These are phyloP conservation scores for Cyberlindnera sargentensis DNA, from an alignment of 805 yeast genomes.

Conservation along the genomic window DNA sequence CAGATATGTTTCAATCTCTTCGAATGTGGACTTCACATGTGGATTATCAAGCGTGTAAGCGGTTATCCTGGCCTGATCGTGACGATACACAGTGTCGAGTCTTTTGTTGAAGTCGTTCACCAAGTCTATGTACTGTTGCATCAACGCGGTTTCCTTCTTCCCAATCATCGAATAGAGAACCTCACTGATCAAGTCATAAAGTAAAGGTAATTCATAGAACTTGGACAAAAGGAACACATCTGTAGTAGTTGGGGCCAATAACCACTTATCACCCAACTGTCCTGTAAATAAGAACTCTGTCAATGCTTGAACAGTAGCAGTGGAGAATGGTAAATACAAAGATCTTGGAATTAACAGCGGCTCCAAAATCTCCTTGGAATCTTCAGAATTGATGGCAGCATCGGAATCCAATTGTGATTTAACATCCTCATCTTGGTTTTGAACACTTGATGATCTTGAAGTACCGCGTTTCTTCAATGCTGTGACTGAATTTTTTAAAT, in stretches of 20 bases:
- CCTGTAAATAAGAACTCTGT: conserved; percentile 74
- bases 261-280: conserved; percentile 71
- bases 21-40: conserved; percentile 27
- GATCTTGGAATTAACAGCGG: conserved; percentile 62
- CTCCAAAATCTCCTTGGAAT: conserved; percentile 34
- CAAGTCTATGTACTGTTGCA: conserved; percentile 23
- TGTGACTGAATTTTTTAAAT: conserved; percentile 14
- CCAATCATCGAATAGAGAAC: conserved; percentile 64
- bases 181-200: conserved; percentile 64
- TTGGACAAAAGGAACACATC: conserved; percentile 59
- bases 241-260: conserved; percentile 58
- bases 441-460: conserved; percentile 16
- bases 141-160: conserved; percentile 48
- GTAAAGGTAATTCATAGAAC: conserved; percentile 59
- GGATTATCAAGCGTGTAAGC: conserved; percentile 22
- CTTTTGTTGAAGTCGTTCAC: conserved; percentile 20
- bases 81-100: conserved; percentile 17
- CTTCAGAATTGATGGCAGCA: conserved; percentile 16
- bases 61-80: conserved; percentile 19
- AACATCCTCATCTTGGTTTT: conserved; percentile 11
- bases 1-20: conserved; percentile 47
- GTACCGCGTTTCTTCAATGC: conserved; percentile 13
- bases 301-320: conserved; percentile 54
- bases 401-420: conserved; percentile 10
- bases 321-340: conserved; percentile 60